These are phyloP conservation scores for Cyclaneusma minus DNA, from an alignment of 2,329 filamentous ascomycete genomes.

Conservation along the genomic window DNA sequence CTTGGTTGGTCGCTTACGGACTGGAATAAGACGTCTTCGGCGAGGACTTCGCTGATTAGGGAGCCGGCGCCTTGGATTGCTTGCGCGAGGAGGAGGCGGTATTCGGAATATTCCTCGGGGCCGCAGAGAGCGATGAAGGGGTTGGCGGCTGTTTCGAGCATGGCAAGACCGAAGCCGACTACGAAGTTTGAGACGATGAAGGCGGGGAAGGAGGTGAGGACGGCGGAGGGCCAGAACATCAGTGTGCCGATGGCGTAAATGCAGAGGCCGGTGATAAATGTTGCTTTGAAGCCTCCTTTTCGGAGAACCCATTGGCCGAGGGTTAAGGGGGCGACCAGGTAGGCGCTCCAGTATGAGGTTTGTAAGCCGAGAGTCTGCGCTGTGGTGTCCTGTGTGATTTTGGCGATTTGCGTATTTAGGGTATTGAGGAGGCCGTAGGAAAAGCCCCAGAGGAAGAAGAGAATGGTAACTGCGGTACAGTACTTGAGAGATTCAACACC, in stretches of 20 bases:
- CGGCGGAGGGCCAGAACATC: conserved; percentile 72
- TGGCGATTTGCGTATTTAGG: conserved; percentile 56
- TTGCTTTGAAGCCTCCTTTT: conserved; percentile 59
- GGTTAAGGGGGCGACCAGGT: conserved; percentile 53
- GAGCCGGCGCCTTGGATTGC: conserved; percentile 62
- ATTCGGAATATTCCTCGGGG: conserved; percentile 55
- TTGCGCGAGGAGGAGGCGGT: conserved; percentile 61
- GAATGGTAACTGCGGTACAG: conserved; percentile 57
- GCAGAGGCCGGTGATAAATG: conserved; percentile 61
- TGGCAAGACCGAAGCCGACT: conserved; percentile 60
- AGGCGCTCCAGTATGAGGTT: conserved; percentile 56
- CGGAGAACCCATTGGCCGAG: conserved; percentile 58
- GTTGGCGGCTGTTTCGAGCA: conserved; percentile 70
- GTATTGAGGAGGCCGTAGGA: conserved; percentile 78
- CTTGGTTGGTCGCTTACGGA: conserved; percentile 32
- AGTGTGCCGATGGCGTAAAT: conserved; percentile 67
- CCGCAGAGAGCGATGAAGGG: conserved; percentile 60
- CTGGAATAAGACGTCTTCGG: conserved; percentile 59
- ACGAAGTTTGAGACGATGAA: conserved; percentile 64
- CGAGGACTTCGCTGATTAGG: conserved; percentile 56
- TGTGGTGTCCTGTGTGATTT: conserved; percentile 35
- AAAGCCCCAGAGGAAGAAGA: conserved; percentile 84
- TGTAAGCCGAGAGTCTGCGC: conserved; percentile 53
- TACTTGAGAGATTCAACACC: conserved; percentile 53
- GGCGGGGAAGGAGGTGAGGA: conserved; percentile 59